Percentiles rank a stretch among this genome's conserved stretches.
phyloP scores from a whole-genome alignment of 148 eudicot species.

The Spergularia bocconei region DNA sequence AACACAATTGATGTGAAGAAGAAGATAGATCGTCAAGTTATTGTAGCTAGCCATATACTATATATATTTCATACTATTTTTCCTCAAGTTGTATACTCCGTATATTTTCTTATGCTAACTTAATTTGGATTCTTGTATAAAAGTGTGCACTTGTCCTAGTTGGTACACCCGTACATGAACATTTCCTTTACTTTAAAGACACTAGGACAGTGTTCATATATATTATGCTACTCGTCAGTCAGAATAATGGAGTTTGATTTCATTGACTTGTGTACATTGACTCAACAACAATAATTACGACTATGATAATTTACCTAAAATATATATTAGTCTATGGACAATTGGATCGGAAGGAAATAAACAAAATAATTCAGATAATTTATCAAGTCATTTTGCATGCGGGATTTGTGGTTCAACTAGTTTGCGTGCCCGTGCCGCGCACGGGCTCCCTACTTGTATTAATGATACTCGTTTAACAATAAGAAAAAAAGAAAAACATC shows the following conservation, averaged over 20 bases:
- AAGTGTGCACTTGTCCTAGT: not conserved
- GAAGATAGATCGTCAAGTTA: not conserved
- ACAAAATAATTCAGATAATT: too few relatives aligned
- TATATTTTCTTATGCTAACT: not conserved
- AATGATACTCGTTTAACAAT: too few relatives aligned
- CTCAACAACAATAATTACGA: not conserved
- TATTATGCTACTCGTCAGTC: not conserved
- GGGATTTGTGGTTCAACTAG: too few relatives aligned
- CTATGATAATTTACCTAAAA: too few relatives aligned
- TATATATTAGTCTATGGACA: too few relatives aligned
- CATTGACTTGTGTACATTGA: slow-evolving; percentile 8
- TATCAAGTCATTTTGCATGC: too few relatives aligned
- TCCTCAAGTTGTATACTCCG: not conserved
- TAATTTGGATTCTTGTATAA: not conserved
- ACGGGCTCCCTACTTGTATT: too few relatives aligned
- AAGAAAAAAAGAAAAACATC: too few relatives aligned
- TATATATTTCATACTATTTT: not conserved
- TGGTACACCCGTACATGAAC: not conserved
- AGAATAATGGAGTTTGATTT: not conserved
- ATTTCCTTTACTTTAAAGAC: not conserved
- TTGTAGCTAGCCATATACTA: not conserved
- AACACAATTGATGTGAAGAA: not conserved
- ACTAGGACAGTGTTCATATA: not conserved
- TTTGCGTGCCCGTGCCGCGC: too few relatives aligned
- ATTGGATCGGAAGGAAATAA: too few relatives aligned